phyloP scores from a whole-genome alignment of 305 asterid species.

The Ilex paraguariensis region DNA sequence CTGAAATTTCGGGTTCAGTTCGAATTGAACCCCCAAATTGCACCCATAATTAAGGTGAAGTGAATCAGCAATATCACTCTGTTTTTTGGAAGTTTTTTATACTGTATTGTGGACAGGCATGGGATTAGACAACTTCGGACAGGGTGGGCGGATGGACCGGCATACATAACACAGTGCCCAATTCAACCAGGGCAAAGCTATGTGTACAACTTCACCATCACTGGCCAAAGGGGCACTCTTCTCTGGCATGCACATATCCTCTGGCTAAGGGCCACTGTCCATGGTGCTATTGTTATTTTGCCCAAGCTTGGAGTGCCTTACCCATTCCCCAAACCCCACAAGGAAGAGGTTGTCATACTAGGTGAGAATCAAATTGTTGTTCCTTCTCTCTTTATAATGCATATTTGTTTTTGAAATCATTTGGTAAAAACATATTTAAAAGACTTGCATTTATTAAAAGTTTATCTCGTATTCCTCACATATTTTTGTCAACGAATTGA shows the following conservation, averaged over 20 bases:
- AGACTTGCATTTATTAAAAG: no score
- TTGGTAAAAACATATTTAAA: no score
- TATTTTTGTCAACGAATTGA: no score
- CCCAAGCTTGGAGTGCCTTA: slow-evolving; percentile 47
- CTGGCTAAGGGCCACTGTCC: slow-evolving; percentile 78
- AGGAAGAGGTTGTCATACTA: slow-evolving; percentile 39
- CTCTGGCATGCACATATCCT: slow-evolving; percentile 78
- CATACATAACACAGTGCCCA: slow-evolving; percentile 74
- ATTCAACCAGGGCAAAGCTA: slow-evolving; percentile 52
- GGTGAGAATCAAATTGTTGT: slow-evolving; percentile 23
- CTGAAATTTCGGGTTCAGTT: background rate
- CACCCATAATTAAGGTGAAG: no score
- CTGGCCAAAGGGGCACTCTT: slow-evolving; percentile 71
- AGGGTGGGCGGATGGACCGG: slow-evolving; percentile 91
- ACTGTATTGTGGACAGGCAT: slow-evolving; percentile 39
- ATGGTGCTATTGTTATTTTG: slow-evolving; percentile 58
- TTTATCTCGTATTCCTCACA: no score
- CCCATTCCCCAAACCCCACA: slow-evolving; percentile 57
- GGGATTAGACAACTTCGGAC: slow-evolving; percentile 57
- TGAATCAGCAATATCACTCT: no score
- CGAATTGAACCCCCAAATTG: no score
- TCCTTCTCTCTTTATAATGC: background rate
- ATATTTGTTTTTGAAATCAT: no score
- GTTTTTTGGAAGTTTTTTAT: background rate
- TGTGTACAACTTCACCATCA: slow-evolving; percentile 54